These are phyloP conservation scores for Polychytrium aggregatum DNA, from an alignment of 192 early-diverging fungal species.

Conservation along the genomic window DNA sequence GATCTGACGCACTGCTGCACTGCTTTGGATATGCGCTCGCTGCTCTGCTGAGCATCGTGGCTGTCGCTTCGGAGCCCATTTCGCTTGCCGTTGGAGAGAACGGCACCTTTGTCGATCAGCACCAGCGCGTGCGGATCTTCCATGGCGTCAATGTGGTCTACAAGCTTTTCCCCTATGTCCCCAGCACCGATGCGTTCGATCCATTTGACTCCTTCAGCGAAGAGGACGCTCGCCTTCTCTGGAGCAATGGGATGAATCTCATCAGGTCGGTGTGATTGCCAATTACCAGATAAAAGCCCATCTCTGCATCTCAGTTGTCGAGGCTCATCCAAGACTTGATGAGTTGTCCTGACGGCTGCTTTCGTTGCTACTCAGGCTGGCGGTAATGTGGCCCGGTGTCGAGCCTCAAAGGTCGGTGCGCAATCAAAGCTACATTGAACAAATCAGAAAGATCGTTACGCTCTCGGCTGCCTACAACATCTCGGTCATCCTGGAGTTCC, in stretches of 20 bases:
- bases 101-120: slow-evolving; percentile 32
- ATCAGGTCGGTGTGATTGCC: background rate
- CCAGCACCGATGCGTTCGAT: slow-evolving; percentile 23
- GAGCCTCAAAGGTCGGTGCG: slow-evolving; percentile 48
- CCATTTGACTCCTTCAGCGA: slow-evolving; percentile 31
- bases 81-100: no score
- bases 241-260: slow-evolving; percentile 9
- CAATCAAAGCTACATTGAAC: slow-evolving; percentile 41
- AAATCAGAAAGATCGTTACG: slow-evolving; percentile 35
- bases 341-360: slow-evolving; percentile 15
- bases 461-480: slow-evolving; percentile 39
- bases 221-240: slow-evolving; percentile 28
- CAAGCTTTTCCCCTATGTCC: slow-evolving; percentile 38
- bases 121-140: slow-evolving; percentile 39
- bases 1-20: no score
- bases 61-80: slow-evolving; percentile 24
- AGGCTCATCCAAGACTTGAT: slow-evolving; percentile 10
- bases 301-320: background rate
- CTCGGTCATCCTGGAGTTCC: slow-evolving; percentile 52
- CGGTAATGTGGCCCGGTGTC: slow-evolving; percentile 51
- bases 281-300: background rate
- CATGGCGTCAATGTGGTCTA: slow-evolving; percentile 50
- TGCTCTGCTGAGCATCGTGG: no score
- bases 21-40: no score
- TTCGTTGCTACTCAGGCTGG: slow-evolving; percentile 10